Percentiles rank a stretch among this genome's conserved stretches.
Evolutionary conservation across 306 rosid species (phyloP).

Genomic region (Hippophae tibetana): DNA sequence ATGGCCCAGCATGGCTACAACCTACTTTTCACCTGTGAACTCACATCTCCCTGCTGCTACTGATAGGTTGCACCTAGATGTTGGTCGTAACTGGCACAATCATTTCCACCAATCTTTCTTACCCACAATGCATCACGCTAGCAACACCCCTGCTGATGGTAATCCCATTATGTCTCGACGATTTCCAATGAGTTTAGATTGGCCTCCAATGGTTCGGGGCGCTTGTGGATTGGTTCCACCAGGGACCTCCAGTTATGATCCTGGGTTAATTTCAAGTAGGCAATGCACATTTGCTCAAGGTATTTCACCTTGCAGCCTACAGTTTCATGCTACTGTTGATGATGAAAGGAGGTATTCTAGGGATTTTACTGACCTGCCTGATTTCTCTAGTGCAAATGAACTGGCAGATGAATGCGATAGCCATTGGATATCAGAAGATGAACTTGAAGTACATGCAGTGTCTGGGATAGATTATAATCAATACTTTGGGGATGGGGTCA

Average conservation of each 20-base stretch:
- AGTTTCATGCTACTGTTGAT: conserved; percentile 37
- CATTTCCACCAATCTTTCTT: conserved; percentile 72
- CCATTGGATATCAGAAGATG: conserved; percentile 89
- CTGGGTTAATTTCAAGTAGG: conserved; percentile 63
- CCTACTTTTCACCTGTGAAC: conserved; percentile 59
- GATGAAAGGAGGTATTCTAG: conserved; percentile 63
- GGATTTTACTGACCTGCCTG: conserved; percentile 57
- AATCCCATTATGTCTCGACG: conserved; percentile 55
- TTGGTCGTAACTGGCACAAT: conserved; percentile 85
- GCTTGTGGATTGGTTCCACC: conserved; percentile 55
- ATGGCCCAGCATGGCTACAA: conserved; percentile 79
- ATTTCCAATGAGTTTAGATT: conserved; percentile 80
- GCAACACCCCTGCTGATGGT: conserved; percentile 52
- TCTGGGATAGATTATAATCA: conserved; percentile 82
- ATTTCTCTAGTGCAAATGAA: conserved; percentile 48
- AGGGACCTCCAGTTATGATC: conserved; percentile 51
- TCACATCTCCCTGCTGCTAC: conserved; percentile 82
- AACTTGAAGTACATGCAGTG: conserved; percentile 82
- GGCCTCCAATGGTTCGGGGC: conserved; percentile 84
- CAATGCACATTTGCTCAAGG: conserved; percentile 58
- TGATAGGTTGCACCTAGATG: conserved; percentile 91
- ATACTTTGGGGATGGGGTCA: conserved; percentile 88
- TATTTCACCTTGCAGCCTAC: conserved; percentile 48
- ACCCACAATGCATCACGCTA: conserved; percentile 60
- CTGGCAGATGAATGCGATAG: conserved; percentile 71